A percentile compares a stretch with the other conserved stretches of the same genome.
Conservation (phyloP, 108 stramenopile species). For the Cyclotella sp. region DNA sequence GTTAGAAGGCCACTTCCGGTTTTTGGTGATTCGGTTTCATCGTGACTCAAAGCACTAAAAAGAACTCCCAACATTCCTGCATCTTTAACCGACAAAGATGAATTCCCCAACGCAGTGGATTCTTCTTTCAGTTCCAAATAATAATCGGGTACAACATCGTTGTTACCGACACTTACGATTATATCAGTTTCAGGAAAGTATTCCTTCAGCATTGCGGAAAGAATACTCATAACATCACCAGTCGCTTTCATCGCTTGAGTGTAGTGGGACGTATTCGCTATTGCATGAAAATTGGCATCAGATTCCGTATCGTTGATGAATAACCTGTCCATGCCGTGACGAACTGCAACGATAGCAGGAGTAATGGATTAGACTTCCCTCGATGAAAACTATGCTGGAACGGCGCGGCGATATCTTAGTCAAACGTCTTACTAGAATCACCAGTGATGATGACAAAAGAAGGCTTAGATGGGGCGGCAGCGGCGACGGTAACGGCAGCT, state of each 20-base stretch:
- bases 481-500: constrained; percentile 4
- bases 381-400: not conserved
- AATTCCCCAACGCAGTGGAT: constrained; percentile 7
- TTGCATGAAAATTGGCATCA: not conserved
- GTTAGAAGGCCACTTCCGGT: constrained; percentile 42
- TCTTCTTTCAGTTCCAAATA: constrained; percentile 51
- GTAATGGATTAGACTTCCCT: not conserved
- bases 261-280: constrained; percentile 2
- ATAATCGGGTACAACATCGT: constrained; percentile 79
- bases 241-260: constrained; percentile 29
- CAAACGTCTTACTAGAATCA: constrained; percentile 43
- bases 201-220: not conserved
- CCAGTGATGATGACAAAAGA: constrained; percentile 63
- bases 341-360: constrained; percentile 2
- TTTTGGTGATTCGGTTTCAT: constrained; percentile 14
- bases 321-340: constrained; percentile 38
- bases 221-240: constrained; percentile 38
- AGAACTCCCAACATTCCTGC: constrained; percentile 44
- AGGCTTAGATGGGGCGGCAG: constrained; percentile 13
- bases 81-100: constrained; percentile 16
- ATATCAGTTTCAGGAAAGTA: constrained; percentile 37
- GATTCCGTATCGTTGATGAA: not conserved
- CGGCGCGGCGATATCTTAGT: not conserved
- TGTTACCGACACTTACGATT: constrained; percentile 70
- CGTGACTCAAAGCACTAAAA: constrained; percentile 23